Evolutionary conservation across 2,329 filamentous ascomycete genomes (phyloP), one percentile per base, ranked within the genome.

Genomic region (Fusarium agapanthi): DNA sequence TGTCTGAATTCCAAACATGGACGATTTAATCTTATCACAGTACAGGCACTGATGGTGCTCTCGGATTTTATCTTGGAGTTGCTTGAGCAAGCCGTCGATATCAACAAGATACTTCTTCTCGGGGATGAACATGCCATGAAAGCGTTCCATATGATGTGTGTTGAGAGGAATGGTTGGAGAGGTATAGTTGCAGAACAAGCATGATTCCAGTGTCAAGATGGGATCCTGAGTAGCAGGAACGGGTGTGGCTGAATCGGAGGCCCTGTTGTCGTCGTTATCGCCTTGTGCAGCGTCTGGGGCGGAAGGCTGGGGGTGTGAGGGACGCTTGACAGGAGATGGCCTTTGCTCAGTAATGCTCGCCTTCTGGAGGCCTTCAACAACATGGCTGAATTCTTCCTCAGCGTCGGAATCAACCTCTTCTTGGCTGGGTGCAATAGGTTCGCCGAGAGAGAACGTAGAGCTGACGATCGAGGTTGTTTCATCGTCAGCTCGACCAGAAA

Each of bases 111-210:
- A 99, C 37, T 91, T 85, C 82, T 91, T 93, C 81, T 99, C 96
- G 0, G 96, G 96, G 69, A 99, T 92, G 82, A 98, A 98, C 90
- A 98, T 95, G 84, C 95, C 94, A 80, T 99, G 96, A 77, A 92
- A 91, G 67, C 93, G 92, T 80, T 92, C 91, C 96, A 99, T 99
- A 80, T 99, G 96, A 44, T 90, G 85, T 38, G 94, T 86, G 78
- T 95, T 98, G 37, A 95, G 85, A n/a, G 89, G 83, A 11, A 94
- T 84, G 18, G 89, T 92, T 2, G 93, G 90, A 0, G 95, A 97
- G 55, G 92, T 87, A 78, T 93, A 93, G 81, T 96, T 97, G 87
- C 96, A 99, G 87, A 99, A 98, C 22, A 99, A 86, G 80, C 96
- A 99, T 13, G 86, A 81, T 80, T 83, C 81, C 77, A 88, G 76